Conservation (phyloP, 805 yeast genomes). For the Kluyveromyces siamensis region DNA sequence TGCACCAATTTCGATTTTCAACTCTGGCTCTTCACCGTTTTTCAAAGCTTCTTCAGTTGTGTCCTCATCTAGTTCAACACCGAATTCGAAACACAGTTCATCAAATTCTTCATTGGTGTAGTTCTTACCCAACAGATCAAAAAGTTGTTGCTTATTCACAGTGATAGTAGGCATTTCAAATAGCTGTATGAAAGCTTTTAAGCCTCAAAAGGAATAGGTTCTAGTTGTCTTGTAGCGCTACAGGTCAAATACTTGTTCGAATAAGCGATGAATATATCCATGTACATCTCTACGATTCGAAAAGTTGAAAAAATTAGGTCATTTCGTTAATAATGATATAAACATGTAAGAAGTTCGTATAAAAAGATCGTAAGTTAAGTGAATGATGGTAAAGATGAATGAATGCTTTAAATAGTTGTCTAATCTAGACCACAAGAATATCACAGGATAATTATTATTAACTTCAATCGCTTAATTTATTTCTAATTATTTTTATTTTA, state of each 20-base stretch:
- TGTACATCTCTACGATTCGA: neutral
- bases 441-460: too few species aligned
- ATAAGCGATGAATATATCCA: neutral
- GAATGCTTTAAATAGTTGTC: too few species aligned
- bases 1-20: conserved; percentile 95
- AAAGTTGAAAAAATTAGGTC: neutral
- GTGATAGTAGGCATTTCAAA: conserved; percentile 85
- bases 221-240: neutral
- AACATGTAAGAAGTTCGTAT: neutral
- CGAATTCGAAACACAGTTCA: conserved; percentile 94
- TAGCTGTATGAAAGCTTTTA: neutral
- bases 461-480: too few species aligned
- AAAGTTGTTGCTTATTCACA: conserved; percentile 90
- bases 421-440: too few species aligned
- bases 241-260: too few species aligned
- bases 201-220: neutral
- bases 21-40: conserved; percentile 65
- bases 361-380: neutral
- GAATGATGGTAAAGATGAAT: too few species aligned
- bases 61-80: conserved; percentile 96
- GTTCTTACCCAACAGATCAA: conserved; percentile 59
- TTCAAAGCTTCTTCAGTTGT: conserved; percentile 55
- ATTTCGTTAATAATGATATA: neutral
- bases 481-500: too few species aligned
- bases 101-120: conserved; percentile 89